Percentiles rank a stretch among this genome's conserved stretches.
Conservation (phyloP, 345 rosid species). For the Diplotaxis tenuifolia region DNA sequence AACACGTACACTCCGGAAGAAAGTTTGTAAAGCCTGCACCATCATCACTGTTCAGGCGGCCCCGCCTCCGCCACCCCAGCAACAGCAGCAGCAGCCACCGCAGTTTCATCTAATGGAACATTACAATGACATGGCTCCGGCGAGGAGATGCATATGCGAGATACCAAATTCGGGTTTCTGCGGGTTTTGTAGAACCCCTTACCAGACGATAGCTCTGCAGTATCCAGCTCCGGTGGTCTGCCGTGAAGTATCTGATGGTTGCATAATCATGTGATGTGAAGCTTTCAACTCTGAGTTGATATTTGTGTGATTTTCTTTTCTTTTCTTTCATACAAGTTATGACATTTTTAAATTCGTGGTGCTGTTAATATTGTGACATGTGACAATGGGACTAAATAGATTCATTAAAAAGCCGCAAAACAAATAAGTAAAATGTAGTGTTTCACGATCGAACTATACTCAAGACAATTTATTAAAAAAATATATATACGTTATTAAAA, state of each 20-base stretch:
- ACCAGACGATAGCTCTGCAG: neutral
- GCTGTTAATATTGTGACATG: neutral
- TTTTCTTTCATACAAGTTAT: neutral
- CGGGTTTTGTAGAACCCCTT: neutral
- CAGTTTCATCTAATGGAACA: neutral
- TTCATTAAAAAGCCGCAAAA: neutral
- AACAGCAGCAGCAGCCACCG: neutral
- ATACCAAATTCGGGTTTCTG: neutral
- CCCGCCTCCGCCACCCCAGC: constrained; percentile 1
- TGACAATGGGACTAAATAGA: neutral
- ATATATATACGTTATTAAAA: neutral
- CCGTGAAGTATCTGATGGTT: neutral
- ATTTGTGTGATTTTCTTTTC: neutral
- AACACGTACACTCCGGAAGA: constrained; percentile 25
- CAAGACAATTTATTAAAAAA: neutral
- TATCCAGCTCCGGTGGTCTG: neutral
- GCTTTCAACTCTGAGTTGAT: neutral
- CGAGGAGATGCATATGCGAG: constrained; percentile 1
- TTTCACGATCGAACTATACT: neutral
- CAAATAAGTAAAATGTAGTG: neutral
- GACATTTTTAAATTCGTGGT: neutral
- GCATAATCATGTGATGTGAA: constrained; percentile 24
- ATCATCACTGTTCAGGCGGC: constrained; percentile 32
- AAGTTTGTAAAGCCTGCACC: constrained; percentile 17
- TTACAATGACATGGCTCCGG: constrained; percentile 19